Evolutionary conservation across 495 filamentous ascomycete genomes (phyloP), one percentile per base, ranked within the genome.

Genomic region (Elaphomyces granulatus): DNA sequence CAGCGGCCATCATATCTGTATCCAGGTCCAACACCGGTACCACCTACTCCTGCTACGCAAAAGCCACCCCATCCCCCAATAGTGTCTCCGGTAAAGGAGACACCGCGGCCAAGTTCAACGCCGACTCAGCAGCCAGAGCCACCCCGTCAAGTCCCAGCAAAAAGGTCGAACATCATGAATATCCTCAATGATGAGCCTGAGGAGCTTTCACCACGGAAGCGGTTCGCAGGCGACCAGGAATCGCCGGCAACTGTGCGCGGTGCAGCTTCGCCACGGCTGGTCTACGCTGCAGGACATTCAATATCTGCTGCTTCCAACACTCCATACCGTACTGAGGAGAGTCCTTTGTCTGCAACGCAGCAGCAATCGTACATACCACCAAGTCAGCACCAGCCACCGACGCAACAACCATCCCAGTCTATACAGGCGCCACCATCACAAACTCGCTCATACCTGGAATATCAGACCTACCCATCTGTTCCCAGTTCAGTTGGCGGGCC

Each of bases 161-260:
- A 75, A 43, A 68, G 66, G 20, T 75, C 72, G 12, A 75, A 69
- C 31, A 74, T 77, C 34, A 71, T 75, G 65, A 71, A 61, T 19
- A 64, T 77, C 36, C 51, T 77, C 19, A 75, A 75, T 43, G 69
- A 72, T 30, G 72, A 77, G 39, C 67, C 72, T 0, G 66, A 62
- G 32, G 72, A 77, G 18, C 68, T 68, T 15, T 67, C 68, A 38
- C 68, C 68, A 15, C 54, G 63, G 9, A 75, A 74, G 42, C 63
- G 68, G 3, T 61, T 65, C 42, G 62, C 64, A 32, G 58, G 54
- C 37, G 62, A 68, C 15, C 56, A 59, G 35, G 45, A 41, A 6
- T 48, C 55, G 12, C 46, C 54, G 31, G 41, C 33, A 1, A 47
- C 53, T 10, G 34, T 34, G 2, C 43, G 41, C 16, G 47, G 47